These are phyloP conservation scores for Daedalea quercina DNA, from an alignment of 768 basidiomycete genomes.

Conservation along the genomic window DNA sequence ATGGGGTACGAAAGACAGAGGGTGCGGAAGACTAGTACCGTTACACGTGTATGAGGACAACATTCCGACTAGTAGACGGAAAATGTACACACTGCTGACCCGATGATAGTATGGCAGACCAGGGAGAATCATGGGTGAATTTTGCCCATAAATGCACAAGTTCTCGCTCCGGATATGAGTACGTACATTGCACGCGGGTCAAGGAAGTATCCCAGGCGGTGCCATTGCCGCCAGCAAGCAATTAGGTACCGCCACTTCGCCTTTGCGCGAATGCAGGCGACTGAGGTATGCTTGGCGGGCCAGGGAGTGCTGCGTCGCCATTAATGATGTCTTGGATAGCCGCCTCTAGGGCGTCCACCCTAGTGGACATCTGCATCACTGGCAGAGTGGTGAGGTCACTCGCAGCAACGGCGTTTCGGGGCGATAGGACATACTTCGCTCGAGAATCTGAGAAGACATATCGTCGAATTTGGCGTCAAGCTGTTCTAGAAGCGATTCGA, in stretches of 20 bases:
- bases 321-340: slow-evolving; percentile 92
- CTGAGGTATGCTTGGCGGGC: slow-evolving; percentile 46
- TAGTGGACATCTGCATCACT: slow-evolving; percentile 92
- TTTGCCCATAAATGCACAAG: no score
- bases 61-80: no score
- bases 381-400: slow-evolving; percentile 4
- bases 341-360: slow-evolving; percentile 84
- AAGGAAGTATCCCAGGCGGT: neutral
- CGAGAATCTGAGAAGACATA: slow-evolving; percentile 86
- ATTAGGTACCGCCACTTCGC: slow-evolving; percentile 11
- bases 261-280: slow-evolving; percentile 37
- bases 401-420: neutral
- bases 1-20: no score
- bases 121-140: no score
- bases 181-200: neutral
- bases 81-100: no score
- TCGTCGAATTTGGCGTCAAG: slow-evolving; percentile 89
- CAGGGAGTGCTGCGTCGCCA: slow-evolving; percentile 47
- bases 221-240: neutral
- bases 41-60: no score
- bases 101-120: no score
- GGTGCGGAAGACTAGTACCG: no score
- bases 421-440: slow-evolving; percentile 53
- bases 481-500: slow-evolving; percentile 82
- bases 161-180: no score